These are phyloP conservation scores for Rhinocladiella similis DNA, from an alignment of 2,329 filamentous ascomycete genomes.

Conservation along the genomic window DNA sequence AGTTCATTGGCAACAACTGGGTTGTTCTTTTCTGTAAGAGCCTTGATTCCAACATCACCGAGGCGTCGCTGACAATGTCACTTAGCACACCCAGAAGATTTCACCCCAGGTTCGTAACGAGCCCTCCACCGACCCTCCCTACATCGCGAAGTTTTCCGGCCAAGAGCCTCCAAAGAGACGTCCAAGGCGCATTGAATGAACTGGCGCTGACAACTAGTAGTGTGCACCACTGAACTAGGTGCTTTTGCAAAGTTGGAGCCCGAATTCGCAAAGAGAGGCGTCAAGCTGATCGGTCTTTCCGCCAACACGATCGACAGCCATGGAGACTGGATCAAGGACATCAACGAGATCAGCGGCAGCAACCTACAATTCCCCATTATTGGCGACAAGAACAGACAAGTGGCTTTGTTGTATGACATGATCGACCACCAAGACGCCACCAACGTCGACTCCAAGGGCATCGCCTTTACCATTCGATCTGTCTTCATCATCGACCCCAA, in stretches of 20 bases:
- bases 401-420: constrained; percentile 45
- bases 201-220: constrained; percentile 7
- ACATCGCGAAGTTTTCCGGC: background rate
- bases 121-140: background rate
- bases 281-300: constrained; percentile 62
- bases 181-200: background rate
- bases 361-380: constrained; percentile 46
- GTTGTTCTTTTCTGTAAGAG: constrained; percentile 62
- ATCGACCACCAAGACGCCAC: constrained; percentile 42
- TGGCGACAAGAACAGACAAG: constrained; percentile 44
- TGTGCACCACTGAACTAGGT: constrained; percentile 62
- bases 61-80: background rate
- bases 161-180: background rate
- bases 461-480: constrained; percentile 64
- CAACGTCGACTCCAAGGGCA: constrained; percentile 47
- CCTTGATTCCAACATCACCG: too few species aligned
- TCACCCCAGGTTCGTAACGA: constrained; percentile 26
- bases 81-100: constrained; percentile 45
- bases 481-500: constrained; percentile 67
- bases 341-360: constrained; percentile 42
- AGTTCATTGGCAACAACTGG: constrained; percentile 71
- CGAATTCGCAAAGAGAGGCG: constrained; percentile 62
- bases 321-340: constrained; percentile 57
- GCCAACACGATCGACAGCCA: constrained; percentile 59
- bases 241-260: constrained; percentile 65